Base-by-base conservation (phyloP, 106 monocot genomes). In the Posidonia australis region DNA sequence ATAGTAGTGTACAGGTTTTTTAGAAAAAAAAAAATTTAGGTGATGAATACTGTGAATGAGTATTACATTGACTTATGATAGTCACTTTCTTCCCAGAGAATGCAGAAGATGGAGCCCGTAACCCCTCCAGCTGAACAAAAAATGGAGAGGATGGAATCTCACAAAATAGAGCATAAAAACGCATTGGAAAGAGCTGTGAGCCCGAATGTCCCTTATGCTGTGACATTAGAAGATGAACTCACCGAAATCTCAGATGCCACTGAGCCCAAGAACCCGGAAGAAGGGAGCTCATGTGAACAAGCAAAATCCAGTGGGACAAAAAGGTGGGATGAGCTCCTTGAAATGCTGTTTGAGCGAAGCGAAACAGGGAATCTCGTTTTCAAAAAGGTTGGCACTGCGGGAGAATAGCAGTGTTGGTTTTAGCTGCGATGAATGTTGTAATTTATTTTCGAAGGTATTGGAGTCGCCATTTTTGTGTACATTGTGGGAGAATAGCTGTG, bases 81-180 rank as follows among this genome's bases (percentile, higher is more conserved):
- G n/a, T 49, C 53, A 36, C 22, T 74, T 16, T 24, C 58, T 72
- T 26, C 58, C 30, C 82, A 96, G 87, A 60, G 74, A 64, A 69
- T 90, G 82, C 81, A 80, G 59, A 80, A 84, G 61, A 41, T 29
- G 5, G 63, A 31, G 28, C 62, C 28, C 21, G 69, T 44, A 19
- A 62, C 56, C 10, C 66, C 89, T 9, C 89, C 89, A 56, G n/a
- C 53, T 41, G 30, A 53, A 9, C 83, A 82, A 67, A 96, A 60
- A 58, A 96, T 90, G 94, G 81, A 80, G 59, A 90, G 94, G 67
- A 80, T 76, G 44, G 66, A 81, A 19, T 80, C 80, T n/a, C 73
- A 82, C 2, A 67, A 80, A 26, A 76, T 77, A 56, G 94, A 96
- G 44, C 84, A 96, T 80, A 84, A 65, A 48, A 68, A 78, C 26